Percentiles rank a stretch among this genome's conserved stretches.
Evolutionary conservation across 2,329 filamentous ascomycete genomes (phyloP).

Genomic region (Penicillium sclerotiorum): DNA sequence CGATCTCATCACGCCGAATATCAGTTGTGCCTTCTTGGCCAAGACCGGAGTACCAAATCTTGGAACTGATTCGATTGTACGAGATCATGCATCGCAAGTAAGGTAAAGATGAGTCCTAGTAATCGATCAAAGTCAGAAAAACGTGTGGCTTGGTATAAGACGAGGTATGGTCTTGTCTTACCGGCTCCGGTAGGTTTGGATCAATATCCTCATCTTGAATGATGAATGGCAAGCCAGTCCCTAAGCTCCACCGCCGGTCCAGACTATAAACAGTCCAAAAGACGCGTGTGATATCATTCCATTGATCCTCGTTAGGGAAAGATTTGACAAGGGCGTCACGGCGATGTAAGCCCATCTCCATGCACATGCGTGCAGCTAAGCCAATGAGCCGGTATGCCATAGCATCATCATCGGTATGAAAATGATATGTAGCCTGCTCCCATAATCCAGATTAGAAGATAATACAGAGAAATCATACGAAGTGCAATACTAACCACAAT

Average conservation of each 20-base stretch:
- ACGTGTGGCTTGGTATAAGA: not conserved
- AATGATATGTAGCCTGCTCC: slow-evolving; percentile 72
- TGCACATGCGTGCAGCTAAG: slow-evolving; percentile 74
- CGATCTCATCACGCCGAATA: slow-evolving; percentile 73
- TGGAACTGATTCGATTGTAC: slow-evolving; percentile 80
- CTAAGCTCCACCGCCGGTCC: slow-evolving; percentile 85
- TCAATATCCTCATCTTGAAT: slow-evolving; percentile 87
- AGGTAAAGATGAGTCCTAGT: slow-evolving; percentile 54
- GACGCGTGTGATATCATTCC: slow-evolving; percentile 67
- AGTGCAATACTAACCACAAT: slow-evolving; percentile 42
- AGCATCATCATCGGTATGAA: slow-evolving; percentile 81
- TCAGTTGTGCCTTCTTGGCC: slow-evolving; percentile 68
- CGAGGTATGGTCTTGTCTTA: slow-evolving; percentile 48
- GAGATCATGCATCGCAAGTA: slow-evolving; percentile 83
- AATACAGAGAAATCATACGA: not conserved
- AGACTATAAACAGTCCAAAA: slow-evolving; percentile 89
- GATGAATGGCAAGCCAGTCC: slow-evolving; percentile 84
- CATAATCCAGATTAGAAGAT: slow-evolving; percentile 3
- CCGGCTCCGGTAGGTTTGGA: slow-evolving; percentile 74
- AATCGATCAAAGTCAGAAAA: not conserved
- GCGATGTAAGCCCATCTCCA: slow-evolving; percentile 82
- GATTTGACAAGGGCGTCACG: slow-evolving; percentile 69
- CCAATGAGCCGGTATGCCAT: slow-evolving; percentile 87
- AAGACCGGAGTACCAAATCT: slow-evolving; percentile 81
- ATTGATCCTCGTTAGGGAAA: slow-evolving; percentile 69